These are phyloP conservation scores for Talaromyces sp. DNA, from an alignment of 2,329 filamentous ascomycete genomes.

Conservation along the genomic window DNA sequence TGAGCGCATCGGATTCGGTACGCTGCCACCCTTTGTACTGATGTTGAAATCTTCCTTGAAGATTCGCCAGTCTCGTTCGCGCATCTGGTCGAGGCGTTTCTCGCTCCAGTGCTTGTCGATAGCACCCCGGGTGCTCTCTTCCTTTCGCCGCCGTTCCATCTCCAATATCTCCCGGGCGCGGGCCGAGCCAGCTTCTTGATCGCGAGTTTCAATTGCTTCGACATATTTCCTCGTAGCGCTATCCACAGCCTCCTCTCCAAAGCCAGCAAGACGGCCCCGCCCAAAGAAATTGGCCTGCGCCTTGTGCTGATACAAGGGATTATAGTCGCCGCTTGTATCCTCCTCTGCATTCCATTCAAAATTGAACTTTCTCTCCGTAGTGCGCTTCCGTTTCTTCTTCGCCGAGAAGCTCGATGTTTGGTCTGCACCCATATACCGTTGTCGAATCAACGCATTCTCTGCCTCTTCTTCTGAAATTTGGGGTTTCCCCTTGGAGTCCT, in stretches of 20 bases:
- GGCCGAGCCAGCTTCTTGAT: constrained; percentile 68
- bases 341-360: constrained; percentile 97
- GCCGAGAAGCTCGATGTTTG: constrained; percentile 87
- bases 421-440: constrained; percentile 87
- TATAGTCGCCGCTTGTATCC: constrained; percentile 80
- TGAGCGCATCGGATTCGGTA: constrained; percentile 93
- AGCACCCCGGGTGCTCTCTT: constrained; percentile 66
- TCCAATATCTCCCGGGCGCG: constrained; percentile 78
- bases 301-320: constrained; percentile 69
- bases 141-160: constrained; percentile 72
- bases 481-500: constrained; percentile 32
- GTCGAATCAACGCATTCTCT: constrained; percentile 68
- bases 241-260: constrained; percentile 55
- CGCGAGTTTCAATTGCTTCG: constrained; percentile 66
- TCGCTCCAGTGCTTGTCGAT: constrained; percentile 94
- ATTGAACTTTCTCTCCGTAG: constrained; percentile 95
- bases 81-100: constrained; percentile 89
- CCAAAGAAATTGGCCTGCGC: constrained; percentile 66
- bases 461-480: constrained; percentile 53
- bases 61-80: constrained; percentile 96
- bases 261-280: constrained; percentile 62
- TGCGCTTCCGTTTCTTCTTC: constrained; percentile 90
- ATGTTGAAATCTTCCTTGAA: constrained; percentile 99
- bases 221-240: constrained; percentile 53
- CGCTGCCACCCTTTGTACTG: constrained; percentile 80